A percentile compares a stretch with the other conserved stretches of the same genome.
Conservation (phyloP, 2,329 filamentous ascomycete species). For the Botrytis pseudocinerea region DNA sequence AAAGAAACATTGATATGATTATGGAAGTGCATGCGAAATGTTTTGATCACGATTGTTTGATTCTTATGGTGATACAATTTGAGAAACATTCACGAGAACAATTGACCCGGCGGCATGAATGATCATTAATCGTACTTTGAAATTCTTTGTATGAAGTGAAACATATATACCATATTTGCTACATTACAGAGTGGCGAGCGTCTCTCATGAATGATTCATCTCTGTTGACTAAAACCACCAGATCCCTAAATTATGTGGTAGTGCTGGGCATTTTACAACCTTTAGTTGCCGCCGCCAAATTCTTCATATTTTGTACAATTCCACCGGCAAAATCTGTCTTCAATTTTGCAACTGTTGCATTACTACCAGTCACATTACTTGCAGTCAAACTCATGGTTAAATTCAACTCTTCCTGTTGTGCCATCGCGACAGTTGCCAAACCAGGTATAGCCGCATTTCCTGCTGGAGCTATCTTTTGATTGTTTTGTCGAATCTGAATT, state of each 20-base stretch:
- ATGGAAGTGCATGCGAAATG: neutral
- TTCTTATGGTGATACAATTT: neutral
- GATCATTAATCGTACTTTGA: neutral
- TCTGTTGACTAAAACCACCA: neutral
- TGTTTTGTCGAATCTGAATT: constrained; percentile 32
- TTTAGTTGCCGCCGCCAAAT: constrained; percentile 26
- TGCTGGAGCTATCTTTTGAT: constrained; percentile 33
- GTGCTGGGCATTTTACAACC: constrained; percentile 1
- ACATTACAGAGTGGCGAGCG: neutral
- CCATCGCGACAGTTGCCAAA: constrained; percentile 31
- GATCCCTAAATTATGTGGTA: neutral
- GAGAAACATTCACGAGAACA: neutral
- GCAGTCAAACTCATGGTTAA: constrained; percentile 29
- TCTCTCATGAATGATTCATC: neutral
- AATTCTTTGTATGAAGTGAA: neutral
- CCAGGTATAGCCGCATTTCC: constrained; percentile 31
- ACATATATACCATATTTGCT: neutral
- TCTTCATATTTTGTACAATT: constrained; percentile 33
- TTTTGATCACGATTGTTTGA: neutral
- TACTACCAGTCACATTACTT: constrained; percentile 17
- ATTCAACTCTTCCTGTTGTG: constrained; percentile 31
- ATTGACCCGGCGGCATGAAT: neutral
- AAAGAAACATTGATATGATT: neutral
- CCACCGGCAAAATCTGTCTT: constrained; percentile 32
- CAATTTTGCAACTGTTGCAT: constrained; percentile 28